Percentiles rank a stretch among this genome's conserved stretches.
Evolutionary conservation across 2,329 filamentous ascomycete species (phyloP).

Genomic region (Claviceps pazoutovae): DNA sequence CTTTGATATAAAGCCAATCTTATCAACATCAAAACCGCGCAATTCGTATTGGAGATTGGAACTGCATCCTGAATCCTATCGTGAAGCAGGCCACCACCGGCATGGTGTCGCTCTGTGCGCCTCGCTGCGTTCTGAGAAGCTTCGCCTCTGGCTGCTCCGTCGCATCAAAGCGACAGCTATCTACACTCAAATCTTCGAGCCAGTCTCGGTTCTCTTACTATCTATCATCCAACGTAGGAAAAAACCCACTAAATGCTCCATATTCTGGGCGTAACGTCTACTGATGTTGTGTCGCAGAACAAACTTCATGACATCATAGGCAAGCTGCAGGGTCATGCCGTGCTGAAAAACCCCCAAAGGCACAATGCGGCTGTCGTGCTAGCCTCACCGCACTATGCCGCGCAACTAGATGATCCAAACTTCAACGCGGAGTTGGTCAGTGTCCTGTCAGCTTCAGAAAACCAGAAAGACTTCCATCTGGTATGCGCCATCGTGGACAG

Average conservation of each 20-base stretch:
- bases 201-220: conserved; percentile 13
- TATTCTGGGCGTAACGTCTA: not conserved
- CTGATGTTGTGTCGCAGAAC: conserved; percentile 3
- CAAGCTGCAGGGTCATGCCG: conserved; percentile 11
- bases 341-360: conserved; percentile 15
- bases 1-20: not conserved
- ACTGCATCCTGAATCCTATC: not conserved
- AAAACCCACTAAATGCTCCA: not conserved
- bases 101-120: conserved; percentile 11
- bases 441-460: conserved; percentile 30
- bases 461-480: conserved; percentile 28
- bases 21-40: not conserved
- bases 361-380: conserved; percentile 34
- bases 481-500: conserved; percentile 43
- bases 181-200: conserved; percentile 4
- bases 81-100: not conserved
- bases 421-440: conserved; percentile 30
- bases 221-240: conserved; percentile 7
- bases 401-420: conserved; percentile 29
- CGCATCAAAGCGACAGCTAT: conserved; percentile 6
- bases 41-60: not conserved
- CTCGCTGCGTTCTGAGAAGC: conserved; percentile 10
- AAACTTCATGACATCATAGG: conserved; percentile 9
- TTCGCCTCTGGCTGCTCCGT: not conserved
- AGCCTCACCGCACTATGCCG: conserved; percentile 33